phyloP scores from a whole-genome alignment of 2,329 filamentous ascomycete species.

The Passalora sequoiae region DNA sequence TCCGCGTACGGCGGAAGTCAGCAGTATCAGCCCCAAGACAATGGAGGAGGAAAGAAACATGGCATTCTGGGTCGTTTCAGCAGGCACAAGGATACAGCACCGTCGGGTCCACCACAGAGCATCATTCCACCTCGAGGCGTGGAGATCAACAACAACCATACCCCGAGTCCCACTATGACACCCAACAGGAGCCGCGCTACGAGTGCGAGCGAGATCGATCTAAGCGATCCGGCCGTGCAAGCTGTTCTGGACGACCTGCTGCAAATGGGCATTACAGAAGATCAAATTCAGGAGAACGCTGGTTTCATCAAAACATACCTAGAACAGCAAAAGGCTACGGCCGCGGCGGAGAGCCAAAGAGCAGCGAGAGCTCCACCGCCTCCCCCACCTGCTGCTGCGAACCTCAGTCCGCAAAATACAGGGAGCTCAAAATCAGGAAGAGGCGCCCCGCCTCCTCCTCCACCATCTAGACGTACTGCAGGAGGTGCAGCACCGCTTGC shows the following conservation, averaged over 20 bases:
- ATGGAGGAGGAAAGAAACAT: slow-evolving; percentile 11
- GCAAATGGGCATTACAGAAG: slow-evolving; percentile 62
- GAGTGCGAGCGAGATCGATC: slow-evolving; percentile 47
- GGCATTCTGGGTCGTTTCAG: slow-evolving; percentile 26
- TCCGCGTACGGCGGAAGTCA: slow-evolving; percentile 15
- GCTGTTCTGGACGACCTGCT: slow-evolving; percentile 57
- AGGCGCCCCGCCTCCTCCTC: slow-evolving; percentile 57
- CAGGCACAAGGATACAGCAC: slow-evolving; percentile 26
- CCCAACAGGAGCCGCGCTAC: slow-evolving; percentile 30
- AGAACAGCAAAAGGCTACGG: slow-evolving; percentile 55
- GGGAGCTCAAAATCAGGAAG: slow-evolving; percentile 53
- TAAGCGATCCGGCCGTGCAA: slow-evolving; percentile 58
- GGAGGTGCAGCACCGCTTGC: slow-evolving; percentile 37
- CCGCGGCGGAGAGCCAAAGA: slow-evolving; percentile 41
- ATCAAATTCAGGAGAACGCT: slow-evolving; percentile 61
- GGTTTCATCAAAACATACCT: slow-evolving; percentile 66
- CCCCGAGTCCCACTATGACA: slow-evolving; percentile 35
- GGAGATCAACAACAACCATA: slow-evolving; percentile 24
- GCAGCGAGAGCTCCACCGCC: slow-evolving; percentile 54
- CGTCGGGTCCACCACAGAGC: slow-evolving; percentile 41
- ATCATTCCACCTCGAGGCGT: slow-evolving; percentile 47
- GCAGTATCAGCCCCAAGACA: slow-evolving; percentile 12
- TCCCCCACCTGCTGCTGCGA: slow-evolving; percentile 46
- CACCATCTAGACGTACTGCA: slow-evolving; percentile 37
- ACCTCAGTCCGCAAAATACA: slow-evolving; percentile 58